Evolutionary conservation across 345 rosid genomes (phyloP).

Genomic region (Eucalyptus erythrocorys): DNA sequence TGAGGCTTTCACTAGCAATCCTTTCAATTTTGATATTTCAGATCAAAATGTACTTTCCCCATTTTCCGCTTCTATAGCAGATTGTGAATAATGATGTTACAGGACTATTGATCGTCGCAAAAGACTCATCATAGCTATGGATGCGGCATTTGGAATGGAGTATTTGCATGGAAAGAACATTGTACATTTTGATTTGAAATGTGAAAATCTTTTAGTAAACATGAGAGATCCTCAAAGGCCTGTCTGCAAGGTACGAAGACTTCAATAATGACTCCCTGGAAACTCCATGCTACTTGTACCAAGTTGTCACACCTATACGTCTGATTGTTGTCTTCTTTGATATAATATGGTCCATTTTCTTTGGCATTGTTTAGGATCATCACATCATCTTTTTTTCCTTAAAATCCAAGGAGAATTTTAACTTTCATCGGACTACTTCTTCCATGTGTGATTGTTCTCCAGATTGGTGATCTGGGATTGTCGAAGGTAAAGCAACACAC

Average conservation of each 20-base stretch:
- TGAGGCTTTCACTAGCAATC: background rate
- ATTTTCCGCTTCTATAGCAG: background rate
- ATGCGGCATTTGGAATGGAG: slow-evolving; percentile 98
- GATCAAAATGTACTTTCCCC: background rate
- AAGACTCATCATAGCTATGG: slow-evolving; percentile 98
- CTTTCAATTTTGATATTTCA: background rate
- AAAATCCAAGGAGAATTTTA: background rate
- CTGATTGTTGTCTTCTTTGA: background rate
- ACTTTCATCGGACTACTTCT: background rate
- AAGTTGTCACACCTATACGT: background rate
- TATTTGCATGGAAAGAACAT: slow-evolving; percentile 95
- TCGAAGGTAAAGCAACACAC: slow-evolving; percentile 97
- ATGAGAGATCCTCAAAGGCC: slow-evolving; percentile 99
- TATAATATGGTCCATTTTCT: background rate
- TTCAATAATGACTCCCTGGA: background rate
- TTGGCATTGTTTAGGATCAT: background rate
- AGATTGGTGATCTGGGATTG: slow-evolving; percentile 97
- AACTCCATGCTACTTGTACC: background rate
- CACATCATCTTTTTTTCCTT: background rate
- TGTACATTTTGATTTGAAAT: slow-evolving; percentile 96
- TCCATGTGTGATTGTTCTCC: background rate
- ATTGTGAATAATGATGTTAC: background rate
- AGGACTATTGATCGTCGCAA: slow-evolving; percentile 99
- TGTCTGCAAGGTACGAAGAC: slow-evolving; percentile 64
- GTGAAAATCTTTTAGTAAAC: slow-evolving; percentile 92